Evolutionary conservation across 1,139 yeast genomes (phyloP), one percentile per base, ranked within the genome.

Genomic region (Suhomyces atakaporum): DNA sequence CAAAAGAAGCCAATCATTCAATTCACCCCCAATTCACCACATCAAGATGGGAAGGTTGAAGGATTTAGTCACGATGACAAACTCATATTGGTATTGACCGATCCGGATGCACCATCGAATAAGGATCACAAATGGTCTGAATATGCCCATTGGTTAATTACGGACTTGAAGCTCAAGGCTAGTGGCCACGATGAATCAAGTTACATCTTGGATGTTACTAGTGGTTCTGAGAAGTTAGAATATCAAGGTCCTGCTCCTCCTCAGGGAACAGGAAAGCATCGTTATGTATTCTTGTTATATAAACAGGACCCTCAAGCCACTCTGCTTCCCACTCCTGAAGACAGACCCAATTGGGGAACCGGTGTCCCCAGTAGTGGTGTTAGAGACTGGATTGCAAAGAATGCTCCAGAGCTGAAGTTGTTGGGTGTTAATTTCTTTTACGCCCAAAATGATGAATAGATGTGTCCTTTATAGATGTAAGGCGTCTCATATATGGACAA

Each of bases 21-120:
- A 53, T 79, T 85, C 59, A 79, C 90, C 5, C 66, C 81, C 43
- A 77, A 78, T 45, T 60, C 71, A 48, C 43, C 61, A 5, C 46
- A 47, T 46, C 60, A 62, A 57, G 46, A 66, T 62, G 36, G 63
- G 54, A 36, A 69, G 60, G 33, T 62, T 69, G 53, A 67, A 63
- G 38, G 39, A 31, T 69, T 76, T 31, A 53, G 65, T 14, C 55
- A 63, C 15, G 57, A 63, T n/a, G 87, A 81, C 46, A 64, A 69
- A 35, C 87, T 84, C 62, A 80, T 92, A 3, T 64, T 89, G 47
- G 85, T 85, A 3, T 51, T 89, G 49, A 89, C 96, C 3, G 96
- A 89, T 58, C 97, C 97, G 1, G 97, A 89, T 66, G 97, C 96
- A 7, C 97, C 97, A 12, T 77, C 90, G 3, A 75, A 79, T 46